Base-by-base conservation (phyloP, 2,329 filamentous ascomycete genomes). In the Nemania sp. region DNA sequence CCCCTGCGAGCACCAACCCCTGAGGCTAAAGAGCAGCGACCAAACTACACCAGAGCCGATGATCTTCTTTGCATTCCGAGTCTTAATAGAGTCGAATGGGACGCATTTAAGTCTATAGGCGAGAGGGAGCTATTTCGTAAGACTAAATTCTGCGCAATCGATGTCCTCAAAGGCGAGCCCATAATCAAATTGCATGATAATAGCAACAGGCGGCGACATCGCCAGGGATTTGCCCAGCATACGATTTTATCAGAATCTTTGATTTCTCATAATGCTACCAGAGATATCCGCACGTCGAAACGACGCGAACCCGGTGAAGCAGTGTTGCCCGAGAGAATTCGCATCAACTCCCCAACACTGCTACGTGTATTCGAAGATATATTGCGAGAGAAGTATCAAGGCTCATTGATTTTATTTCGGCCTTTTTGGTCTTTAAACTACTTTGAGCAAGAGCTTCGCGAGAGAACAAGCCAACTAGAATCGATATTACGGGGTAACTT, bases 341-440 rank as follows among this genome's bases (percentile, higher is more conserved):
- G 49, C 3, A 42, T 47, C 12, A 52, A 47, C 23, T 42, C 42
- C 1, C 42, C 43, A 2, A 37, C 23, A 1, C 41, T 52, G 2
- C 46, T 52, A 28, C 26, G 14, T 2, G 28, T 23, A 30, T 52
- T 52, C 4, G 1, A 34, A 0, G 42, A 40, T 14, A 46, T 52
- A 1, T 5, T n/a, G 14, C 17, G 8, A 23, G 12, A 36, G 12
- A 15, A 1, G 22, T 47, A 1, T 12, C 43, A 9, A 8, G 9
- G 11, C 36, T n/a, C 49, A 37, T 52, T 47, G 14, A 28, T 52
- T 20, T n/a, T 46, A 9, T 52, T 52, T 19, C 34, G 41, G 6
- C 49, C 49, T 12, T 52, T 52, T 12, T 40, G 34, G n/a, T 52
- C 40, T 28, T 22, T 52, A 5, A 8, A 45, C 12, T 52, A 52